Conservation (phyloP, 805 yeast genomes). For the Candida incommunis region DNA sequence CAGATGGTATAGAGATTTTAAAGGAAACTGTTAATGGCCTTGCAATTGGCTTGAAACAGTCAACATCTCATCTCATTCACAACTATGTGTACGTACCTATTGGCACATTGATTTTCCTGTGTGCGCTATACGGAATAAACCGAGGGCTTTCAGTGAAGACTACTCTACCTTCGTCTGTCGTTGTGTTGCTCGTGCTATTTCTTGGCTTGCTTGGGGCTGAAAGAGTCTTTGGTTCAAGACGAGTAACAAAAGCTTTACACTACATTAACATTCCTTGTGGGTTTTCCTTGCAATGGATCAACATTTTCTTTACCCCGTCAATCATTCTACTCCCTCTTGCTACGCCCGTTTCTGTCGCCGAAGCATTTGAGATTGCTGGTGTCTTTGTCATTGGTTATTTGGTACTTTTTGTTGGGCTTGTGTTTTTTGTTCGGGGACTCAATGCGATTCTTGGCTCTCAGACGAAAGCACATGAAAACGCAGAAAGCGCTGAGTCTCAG, state of each 20-base stretch:
- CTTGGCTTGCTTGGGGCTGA: conserved; percentile 30
- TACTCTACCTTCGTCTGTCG: conserved; percentile 55
- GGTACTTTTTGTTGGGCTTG: conserved; percentile 34
- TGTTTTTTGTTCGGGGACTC: conserved; percentile 30
- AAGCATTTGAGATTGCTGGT: conserved; percentile 60
- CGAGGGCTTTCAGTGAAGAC: conserved; percentile 30
- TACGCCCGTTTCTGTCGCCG: conserved; percentile 48
- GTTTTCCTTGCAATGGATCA: conserved; percentile 74
- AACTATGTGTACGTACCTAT: conserved; percentile 24
- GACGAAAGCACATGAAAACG: neutral
- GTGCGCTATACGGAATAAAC: conserved; percentile 40
- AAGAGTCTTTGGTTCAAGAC: conserved; percentile 22
- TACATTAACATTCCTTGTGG: conserved; percentile 49
- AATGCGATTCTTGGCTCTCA: conserved; percentile 21
- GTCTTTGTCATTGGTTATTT: conserved; percentile 57
- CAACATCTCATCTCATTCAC: conserved; percentile 2
- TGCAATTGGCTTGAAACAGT: conserved; percentile 3
- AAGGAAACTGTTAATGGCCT: neutral
- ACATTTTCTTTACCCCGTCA: conserved; percentile 66
- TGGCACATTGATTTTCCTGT: conserved; percentile 35
- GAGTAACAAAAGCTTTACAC: conserved; percentile 15
- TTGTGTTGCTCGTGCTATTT: conserved; percentile 51
- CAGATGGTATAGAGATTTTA: neutral
- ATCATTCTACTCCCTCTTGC: conserved; percentile 60
- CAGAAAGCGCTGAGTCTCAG: neutral